Evolutionary conservation across 164 flowering plant genomes (phyloP).

Genomic region (Macadamia integrifolia): DNA sequence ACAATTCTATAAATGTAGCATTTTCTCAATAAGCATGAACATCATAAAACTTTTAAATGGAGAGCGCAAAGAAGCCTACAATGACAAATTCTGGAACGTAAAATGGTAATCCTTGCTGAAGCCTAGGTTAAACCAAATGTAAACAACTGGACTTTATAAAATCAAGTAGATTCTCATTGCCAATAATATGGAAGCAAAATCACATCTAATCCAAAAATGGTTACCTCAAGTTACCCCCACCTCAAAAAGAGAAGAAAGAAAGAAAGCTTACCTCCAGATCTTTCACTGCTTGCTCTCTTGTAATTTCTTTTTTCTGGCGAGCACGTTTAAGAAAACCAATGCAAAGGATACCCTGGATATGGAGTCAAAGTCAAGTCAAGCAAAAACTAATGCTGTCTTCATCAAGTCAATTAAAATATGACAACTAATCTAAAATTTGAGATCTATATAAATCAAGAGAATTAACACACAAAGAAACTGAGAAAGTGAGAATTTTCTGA

Average conservation of each 20-base stretch:
- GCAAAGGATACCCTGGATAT: constrained; percentile 67
- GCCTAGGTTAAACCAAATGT: neutral
- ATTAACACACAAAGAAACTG: neutral
- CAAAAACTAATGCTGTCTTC: neutral
- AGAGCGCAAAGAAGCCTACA: neutral
- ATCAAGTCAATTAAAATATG: neutral
- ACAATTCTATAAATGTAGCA: neutral
- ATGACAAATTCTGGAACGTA: neutral
- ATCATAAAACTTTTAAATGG: neutral
- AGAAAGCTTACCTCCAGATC: constrained; percentile 62
- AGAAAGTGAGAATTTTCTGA: too few species aligned
- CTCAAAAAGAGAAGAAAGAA: too few species aligned
- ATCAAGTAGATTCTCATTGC: neutral
- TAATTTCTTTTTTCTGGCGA: constrained; percentile 58
- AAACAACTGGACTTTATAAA: neutral
- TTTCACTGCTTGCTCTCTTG: constrained; percentile 73
- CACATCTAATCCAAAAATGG: neutral
- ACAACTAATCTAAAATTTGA: neutral
- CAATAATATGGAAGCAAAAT: neutral
- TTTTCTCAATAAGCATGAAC: neutral
- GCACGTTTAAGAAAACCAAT: constrained; percentile 82
- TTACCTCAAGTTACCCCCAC: too few species aligned
- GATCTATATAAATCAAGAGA: neutral
- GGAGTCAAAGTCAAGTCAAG: neutral
- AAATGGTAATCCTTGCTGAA: neutral